Evolutionary conservation across 2,329 filamentous ascomycete genomes (phyloP).

Genomic region (Exophiala sp.): DNA sequence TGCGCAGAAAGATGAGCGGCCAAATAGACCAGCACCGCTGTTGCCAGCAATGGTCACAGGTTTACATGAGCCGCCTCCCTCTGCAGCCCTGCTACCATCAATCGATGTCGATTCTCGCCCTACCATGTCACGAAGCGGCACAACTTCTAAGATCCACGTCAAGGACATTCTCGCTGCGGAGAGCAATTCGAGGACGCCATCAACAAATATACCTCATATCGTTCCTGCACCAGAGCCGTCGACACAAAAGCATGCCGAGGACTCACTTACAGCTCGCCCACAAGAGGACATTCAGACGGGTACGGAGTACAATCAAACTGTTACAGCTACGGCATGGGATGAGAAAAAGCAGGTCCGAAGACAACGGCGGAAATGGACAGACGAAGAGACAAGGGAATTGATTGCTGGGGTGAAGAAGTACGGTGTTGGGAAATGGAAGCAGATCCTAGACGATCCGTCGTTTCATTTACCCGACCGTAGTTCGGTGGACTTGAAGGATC

Average conservation of each 20-base stretch:
- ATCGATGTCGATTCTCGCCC: conserved; percentile 50
- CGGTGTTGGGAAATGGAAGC: conserved; percentile 64
- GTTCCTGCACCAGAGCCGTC: neutral
- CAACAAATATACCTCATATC: too few relatives aligned
- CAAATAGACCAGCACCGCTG: conserved; percentile 42
- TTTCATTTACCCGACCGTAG: conserved; percentile 54
- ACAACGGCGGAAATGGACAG: conserved; percentile 54
- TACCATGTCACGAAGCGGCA: conserved; percentile 9
- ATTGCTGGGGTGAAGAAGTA: conserved; percentile 58
- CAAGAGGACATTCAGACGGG: conserved; percentile 4
- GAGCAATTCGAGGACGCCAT: neutral
- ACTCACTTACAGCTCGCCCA: neutral
- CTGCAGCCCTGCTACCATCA: conserved; percentile 58
- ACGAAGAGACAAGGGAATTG: conserved; percentile 58
- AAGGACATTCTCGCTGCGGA: conserved; percentile 25
- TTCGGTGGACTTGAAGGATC: conserved; percentile 62
- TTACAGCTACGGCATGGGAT: conserved; percentile 32
- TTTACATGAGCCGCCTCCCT: conserved; percentile 61
- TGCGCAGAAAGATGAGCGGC: conserved; percentile 44
- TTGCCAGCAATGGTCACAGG: conserved; percentile 53
- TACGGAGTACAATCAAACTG: conserved; percentile 27
- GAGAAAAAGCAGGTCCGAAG: conserved; percentile 43
- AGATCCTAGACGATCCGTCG: conserved; percentile 56
- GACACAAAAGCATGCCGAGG: neutral
- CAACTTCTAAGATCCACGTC: conserved; percentile 28